Evolutionary conservation across 306 rosid species (phyloP), one percentile per base, ranked within the genome.

Genomic region (Malus sieversii): DNA sequence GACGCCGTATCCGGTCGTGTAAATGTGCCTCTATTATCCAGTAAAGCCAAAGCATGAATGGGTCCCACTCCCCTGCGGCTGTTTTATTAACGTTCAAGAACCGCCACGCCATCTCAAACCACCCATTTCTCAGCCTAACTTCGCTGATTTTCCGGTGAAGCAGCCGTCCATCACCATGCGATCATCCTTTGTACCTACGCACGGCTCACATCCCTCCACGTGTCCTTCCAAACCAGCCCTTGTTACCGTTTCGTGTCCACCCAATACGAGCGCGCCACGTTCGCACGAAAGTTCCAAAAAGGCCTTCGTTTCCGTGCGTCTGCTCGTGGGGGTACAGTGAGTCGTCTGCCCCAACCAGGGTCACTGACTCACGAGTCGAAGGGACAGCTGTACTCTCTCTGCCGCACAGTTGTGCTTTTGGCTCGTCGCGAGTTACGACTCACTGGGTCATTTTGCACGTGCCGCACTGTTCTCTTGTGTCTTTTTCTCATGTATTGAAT

Each of bases 181-280:
- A 29, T 29, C 69, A 19, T 12, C 40, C 23, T 14, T 0, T 6
- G 45, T 23, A 65, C 69, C 23, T 12, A 20, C 77, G 8, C 55
- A 15, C 19, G 84, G 80, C 27, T 62, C 30, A 25, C 8, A 33
- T 14, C 64, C 32, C 22, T 45, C 88, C 91, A 85, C 87, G 87
- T 80, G 78, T 75, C 81, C 14, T 1, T 16, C 48, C 32, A 16
- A 22, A 42, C 61, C n/a, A 20, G 22, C 51, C 2, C 2, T 48
- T 38, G 4, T 3, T 59, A 0, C 30, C 52, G 23, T 35, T 58
- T n/a, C n/a, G 55, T 10, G 35, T 12, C 35, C 57, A 0, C 0
- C 82, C 80, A 85, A 70, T 83, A 0, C 10, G 0, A 3, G 0
- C 0, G 0, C 1, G 85, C 46, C 89, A 78, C 89, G 85, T 76